Conservation (phyloP, 441 rosid species). For the Raphanus hybrid region DNA sequence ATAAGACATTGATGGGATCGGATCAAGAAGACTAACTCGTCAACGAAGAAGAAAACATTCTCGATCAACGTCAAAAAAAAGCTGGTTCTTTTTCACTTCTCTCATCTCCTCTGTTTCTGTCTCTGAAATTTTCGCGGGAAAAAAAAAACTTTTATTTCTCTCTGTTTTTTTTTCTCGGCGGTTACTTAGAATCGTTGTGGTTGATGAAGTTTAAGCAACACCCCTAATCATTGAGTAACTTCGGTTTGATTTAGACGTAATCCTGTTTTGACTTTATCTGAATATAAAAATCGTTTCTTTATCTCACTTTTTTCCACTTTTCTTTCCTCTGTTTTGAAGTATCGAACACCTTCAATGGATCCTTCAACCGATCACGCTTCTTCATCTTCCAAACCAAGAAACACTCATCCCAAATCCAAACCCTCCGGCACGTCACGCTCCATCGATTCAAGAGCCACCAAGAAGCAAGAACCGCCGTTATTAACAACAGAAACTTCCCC, state of each 20-base stretch:
- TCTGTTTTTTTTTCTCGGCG: conserved; percentile 38
- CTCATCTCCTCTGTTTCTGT: not conserved
- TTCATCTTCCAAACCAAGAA: conserved; percentile 55
- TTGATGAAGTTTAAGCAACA: conserved; percentile 31
- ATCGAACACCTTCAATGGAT: conserved; percentile 60
- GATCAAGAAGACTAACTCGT: conserved; percentile 39
- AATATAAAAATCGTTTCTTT: conserved; percentile 13
- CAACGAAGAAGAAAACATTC: conserved; percentile 27
- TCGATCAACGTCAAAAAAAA: conserved; percentile 10
- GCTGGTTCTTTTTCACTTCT: conserved; percentile 11
- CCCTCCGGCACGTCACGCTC: conserved; percentile 46
- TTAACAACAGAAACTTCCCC: conserved; percentile 40
- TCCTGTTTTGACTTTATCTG: conserved; percentile 37
- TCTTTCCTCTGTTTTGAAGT: conserved; percentile 38
- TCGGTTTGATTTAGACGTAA: conserved; percentile 11
- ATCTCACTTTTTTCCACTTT: not conserved
- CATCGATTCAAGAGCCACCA: conserved; percentile 47
- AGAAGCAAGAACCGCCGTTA: conserved; percentile 35
- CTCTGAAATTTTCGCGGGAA: conserved; percentile 24
- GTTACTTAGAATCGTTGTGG: conserved; percentile 28
- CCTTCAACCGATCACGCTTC: conserved; percentile 40
- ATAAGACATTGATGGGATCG: conserved; percentile 61
- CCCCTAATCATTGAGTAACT: conserved; percentile 10
- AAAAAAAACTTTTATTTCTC: conserved; percentile 7
- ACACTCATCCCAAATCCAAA: conserved; percentile 39